Conservation (phyloP, 345 rosid species). For the Microthlaspi erraticum region DNA sequence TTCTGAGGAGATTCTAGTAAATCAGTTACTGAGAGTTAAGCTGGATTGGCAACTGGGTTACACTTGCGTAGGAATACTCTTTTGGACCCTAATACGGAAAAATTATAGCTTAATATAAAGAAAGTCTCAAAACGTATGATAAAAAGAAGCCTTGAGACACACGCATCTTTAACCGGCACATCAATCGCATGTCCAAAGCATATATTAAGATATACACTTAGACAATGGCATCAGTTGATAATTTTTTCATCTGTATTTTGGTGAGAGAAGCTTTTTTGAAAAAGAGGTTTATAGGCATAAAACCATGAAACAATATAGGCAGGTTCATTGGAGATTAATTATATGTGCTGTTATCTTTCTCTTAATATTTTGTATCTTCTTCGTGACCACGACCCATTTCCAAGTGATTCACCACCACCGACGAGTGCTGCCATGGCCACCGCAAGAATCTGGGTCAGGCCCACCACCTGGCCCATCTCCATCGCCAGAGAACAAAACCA, state of each 20-base stretch:
- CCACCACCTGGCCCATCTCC: slow-evolving; percentile 18
- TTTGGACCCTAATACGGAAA: neutral
- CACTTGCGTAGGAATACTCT: slow-evolving; percentile 1
- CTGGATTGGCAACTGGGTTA: slow-evolving; percentile 21
- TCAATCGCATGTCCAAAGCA: slow-evolving; percentile 25
- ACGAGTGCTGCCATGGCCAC: neutral
- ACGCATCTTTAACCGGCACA: slow-evolving; percentile 24
- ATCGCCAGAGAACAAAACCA: slow-evolving; percentile 20
- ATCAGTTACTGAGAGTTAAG: neutral
- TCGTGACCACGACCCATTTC: slow-evolving; percentile 1
- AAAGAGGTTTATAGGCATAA: neutral
- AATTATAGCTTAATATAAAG: slow-evolving; percentile 28
- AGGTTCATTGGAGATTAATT: neutral
- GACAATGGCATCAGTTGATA: neutral
- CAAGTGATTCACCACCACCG: slow-evolving; percentile 7
- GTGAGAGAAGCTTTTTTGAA: neutral
- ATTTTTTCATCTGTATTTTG: neutral
- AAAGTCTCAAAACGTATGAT: slow-evolving; percentile 26
- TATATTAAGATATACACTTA: neutral
- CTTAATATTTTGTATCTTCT: neutral
- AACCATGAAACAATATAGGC: slow-evolving; percentile 24
- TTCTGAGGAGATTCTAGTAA: neutral
- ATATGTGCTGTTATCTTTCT: neutral
- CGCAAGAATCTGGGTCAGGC: neutral
- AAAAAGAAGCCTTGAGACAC: slow-evolving; percentile 20